Base-by-base conservation (phyloP, 331 rosid genomes). In the Pyracantha coccinea region DNA sequence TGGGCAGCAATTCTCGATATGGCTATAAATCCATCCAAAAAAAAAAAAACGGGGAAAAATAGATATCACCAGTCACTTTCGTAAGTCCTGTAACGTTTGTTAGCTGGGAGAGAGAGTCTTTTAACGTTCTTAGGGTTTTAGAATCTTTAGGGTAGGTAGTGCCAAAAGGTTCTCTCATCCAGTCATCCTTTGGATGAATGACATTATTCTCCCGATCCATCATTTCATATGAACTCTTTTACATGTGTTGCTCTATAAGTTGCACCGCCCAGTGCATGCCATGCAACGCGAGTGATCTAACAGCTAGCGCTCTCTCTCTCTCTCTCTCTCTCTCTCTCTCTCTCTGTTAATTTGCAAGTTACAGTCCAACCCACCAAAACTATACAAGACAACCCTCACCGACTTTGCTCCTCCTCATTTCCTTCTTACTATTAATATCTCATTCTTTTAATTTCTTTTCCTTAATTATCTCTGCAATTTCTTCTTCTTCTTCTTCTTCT, bases 251-350 rank as follows among this genome's bases (percentile, higher is more conserved):
- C 24, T 25, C 67, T 75, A 66, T 57, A 44, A 73, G 72, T 82
- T 60, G 25, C 77, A 41, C 68, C 57, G 35, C 5, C 12, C 83
- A 7, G 8, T 17, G 14, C 80, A 78, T 68, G 74, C 76, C 85
- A 83, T 85, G 80, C 77, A 83, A 72, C 83, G 89, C 87, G 81
- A 66, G 78, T 75, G 83, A 77, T 75, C 78, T 41, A 81, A 75
- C 79, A 19, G 15, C 54, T 5, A 47, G 1, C 1, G 17, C 15
- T 41, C 15, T 41, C 47, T 11, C 38, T 28, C 29, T 28, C 29
- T 28, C 29, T 28, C 29, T 28, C 29, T 28, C 29, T 3, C 29
- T 2, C 41, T 8, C 41, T 8, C 41, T 35, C 41, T 45, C 52
- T 45, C 2, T 41, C 66, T 21, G 16, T 9, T 5, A 20, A 6